phyloP scores from a whole-genome alignment of 768 basidiomycete genomes.

The Chalciporus sphaerocephalus region DNA sequence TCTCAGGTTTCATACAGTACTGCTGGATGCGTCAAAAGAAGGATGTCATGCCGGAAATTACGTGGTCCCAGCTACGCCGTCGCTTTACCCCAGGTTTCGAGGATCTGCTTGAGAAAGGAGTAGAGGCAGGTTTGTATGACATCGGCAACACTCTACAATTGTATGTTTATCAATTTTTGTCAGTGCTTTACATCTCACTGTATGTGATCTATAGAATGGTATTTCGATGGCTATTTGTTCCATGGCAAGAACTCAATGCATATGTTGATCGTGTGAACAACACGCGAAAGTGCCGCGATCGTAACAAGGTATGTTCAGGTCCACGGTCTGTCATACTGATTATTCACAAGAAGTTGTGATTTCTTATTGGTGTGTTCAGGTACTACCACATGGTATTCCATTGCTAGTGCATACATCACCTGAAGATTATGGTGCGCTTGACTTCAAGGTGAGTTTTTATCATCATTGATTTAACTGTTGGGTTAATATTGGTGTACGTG shows the following conservation, averaged over 20 bases:
- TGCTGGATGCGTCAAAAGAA: conserved; percentile 33
- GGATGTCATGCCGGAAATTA: conserved; percentile 42
- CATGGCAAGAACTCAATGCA: conserved; percentile 5
- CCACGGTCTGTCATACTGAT: too few relatives aligned
- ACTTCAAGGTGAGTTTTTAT: conserved; percentile 33
- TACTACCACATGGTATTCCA: conserved; percentile 39
- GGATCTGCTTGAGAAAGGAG: conserved; percentile 28
- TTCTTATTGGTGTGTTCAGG: conserved; percentile 19
- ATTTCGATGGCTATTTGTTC: conserved; percentile 36
- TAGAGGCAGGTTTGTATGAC: conserved; percentile 30
- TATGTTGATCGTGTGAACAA: conserved; percentile 6
- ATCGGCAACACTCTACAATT: conserved; percentile 19
- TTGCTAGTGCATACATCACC: conserved; percentile 30
- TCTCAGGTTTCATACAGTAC: conserved; percentile 40
- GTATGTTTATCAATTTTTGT: conserved; percentile 11
- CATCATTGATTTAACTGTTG: not conserved
- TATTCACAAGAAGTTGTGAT: too few relatives aligned
- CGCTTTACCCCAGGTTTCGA: conserved; percentile 37
- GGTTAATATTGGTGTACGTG: not conserved
- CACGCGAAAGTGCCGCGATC: conserved; percentile 1
- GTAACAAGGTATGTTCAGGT: conserved; percentile 6
- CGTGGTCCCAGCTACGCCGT: conserved; percentile 35
- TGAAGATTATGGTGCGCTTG: conserved; percentile 20
- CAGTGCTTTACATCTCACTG: too few relatives aligned
- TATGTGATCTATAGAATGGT: conserved; percentile 27